Percentiles rank a stretch among this genome's conserved stretches.
Evolutionary conservation across 2,329 filamentous ascomycete genomes (phyloP).

Genomic region (Chrysoporthe cubensis): DNA sequence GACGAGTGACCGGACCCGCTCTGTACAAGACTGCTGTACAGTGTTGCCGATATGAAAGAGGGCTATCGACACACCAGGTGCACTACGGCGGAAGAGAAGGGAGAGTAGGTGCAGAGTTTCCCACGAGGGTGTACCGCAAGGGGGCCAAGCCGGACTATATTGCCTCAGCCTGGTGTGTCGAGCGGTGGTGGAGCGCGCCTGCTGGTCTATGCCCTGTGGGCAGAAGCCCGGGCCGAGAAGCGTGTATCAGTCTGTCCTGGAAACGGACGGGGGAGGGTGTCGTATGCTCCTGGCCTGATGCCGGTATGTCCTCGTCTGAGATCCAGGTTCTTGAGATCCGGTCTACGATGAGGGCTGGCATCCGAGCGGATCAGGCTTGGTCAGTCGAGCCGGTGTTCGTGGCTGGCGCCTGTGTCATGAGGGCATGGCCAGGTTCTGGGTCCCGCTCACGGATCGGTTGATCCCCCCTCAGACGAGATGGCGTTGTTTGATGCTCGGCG

Average conservation of each 20-base stretch:
- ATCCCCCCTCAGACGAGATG: slow-evolving; percentile 18
- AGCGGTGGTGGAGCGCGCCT: slow-evolving; percentile 28
- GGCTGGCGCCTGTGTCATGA: slow-evolving; percentile 20
- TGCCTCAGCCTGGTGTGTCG: slow-evolving; percentile 30
- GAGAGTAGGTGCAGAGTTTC: slow-evolving; percentile 34
- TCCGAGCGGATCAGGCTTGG: slow-evolving; percentile 53
- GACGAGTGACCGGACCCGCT: slow-evolving; percentile 60
- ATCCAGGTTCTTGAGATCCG: slow-evolving; percentile 55
- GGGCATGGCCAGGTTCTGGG: slow-evolving; percentile 13
- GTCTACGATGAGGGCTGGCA: slow-evolving; percentile 59
- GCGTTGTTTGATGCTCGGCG: slow-evolving; percentile 30
- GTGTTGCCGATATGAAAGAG: slow-evolving; percentile 53
- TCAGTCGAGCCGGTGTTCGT: slow-evolving; percentile 28
- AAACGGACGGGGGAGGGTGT: slow-evolving; percentile 43
- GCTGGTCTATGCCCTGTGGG: slow-evolving; percentile 43
- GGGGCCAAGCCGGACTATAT: slow-evolving; percentile 37
- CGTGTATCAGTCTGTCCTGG: slow-evolving; percentile 46
- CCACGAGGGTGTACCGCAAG: slow-evolving; percentile 30
- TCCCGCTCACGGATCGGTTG: slow-evolving; percentile 19
- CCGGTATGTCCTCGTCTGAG: slow-evolving; percentile 47
- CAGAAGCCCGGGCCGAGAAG: slow-evolving; percentile 41
- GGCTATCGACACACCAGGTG: slow-evolving; percentile 56
- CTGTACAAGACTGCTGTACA: slow-evolving; percentile 38
- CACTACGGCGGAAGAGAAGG: slow-evolving; percentile 42
- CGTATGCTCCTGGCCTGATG: slow-evolving; percentile 45